Base-by-base conservation (phyloP, 768 basidiomycete genomes). In the Lentinula boryana region DNA sequence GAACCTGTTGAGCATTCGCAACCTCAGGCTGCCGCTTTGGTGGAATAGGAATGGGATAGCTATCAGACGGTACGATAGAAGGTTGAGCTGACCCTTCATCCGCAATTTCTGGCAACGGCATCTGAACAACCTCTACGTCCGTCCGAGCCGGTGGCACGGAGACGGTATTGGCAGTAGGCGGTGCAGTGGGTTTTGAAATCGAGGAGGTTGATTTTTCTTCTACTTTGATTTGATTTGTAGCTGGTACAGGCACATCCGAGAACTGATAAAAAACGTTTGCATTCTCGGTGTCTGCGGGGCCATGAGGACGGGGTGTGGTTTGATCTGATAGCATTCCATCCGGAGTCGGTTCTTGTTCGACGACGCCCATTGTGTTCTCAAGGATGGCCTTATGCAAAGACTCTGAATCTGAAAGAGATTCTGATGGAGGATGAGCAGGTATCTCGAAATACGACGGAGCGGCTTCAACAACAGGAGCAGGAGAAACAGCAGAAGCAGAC, bases 401-500 rank as follows among this genome's bases (percentile, higher is more conserved):
- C 52, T 13, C 64, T 56, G 36, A 68, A 54, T 46, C 61, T 64
- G 31, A 62, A 56, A 35, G 65, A 60, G 1, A 66, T 58, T 65
- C 70, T 44, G 56, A 70, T 61, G 62, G 67, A 46, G 5, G 55
- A 50, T 48, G 64, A 32, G 38, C 18, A 48, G 54, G 62, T 16
- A 46, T 60, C 40, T 67, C 57, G 38, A 63, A 53, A 56, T 61
- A 64, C 15, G 57, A 48, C 21, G 48, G 49, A 33, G 67, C 63
- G 0, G 69, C 61, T 8, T 56, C 55, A 0, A 70, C 60, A 5
- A 65, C 61, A 5, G 61, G 62, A 35, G 69, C 63, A 53, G 63
- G 63, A 33, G 64, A 66, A 0, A 63, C 66, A 16, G 66, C 68
- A 49, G 65, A 41, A 10, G 61, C 67, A 49, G 64, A 40, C 7